Percentiles rank a stretch among this genome's conserved stretches.
Conservation (phyloP, 2,329 filamentous ascomycete genomes). For the Trichoderma sp. region DNA sequence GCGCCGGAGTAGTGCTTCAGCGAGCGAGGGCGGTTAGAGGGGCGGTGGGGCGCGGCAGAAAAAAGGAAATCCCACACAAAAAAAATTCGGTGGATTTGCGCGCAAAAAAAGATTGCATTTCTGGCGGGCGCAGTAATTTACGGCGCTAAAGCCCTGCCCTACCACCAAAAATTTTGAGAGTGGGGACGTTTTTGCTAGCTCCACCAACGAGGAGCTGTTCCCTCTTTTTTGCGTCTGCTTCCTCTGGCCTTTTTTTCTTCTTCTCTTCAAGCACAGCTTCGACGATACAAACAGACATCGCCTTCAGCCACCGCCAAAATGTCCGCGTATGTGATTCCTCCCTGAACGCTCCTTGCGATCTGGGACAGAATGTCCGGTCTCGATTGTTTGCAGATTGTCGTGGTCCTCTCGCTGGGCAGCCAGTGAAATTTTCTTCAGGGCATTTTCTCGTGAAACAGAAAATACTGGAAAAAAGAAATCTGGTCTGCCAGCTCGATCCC, state of each 20-base stretch:
- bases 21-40: constrained; percentile 29
- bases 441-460: constrained; percentile 29
- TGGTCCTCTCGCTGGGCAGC: constrained; percentile 78
- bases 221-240: not conserved
- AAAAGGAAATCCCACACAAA: constrained; percentile 2
- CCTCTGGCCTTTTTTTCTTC: not conserved
- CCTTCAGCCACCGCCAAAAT: constrained; percentile 46
- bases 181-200: not conserved
- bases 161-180: constrained; percentile 28
- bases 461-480: constrained; percentile 35
- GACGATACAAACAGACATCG: constrained; percentile 45
- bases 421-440: constrained; percentile 29
- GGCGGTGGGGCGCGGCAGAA: constrained; percentile 46
- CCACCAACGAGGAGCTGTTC: constrained; percentile 9
- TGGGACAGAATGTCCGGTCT: constrained; percentile 49
- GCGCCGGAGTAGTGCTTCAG: constrained; percentile 33
- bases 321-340: constrained; percentile 57
- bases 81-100: constrained; percentile 27
- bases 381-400: constrained; percentile 69
- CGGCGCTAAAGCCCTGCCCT: constrained; percentile 39
- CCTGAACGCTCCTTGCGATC: constrained; percentile 40
- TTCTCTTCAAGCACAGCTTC: constrained; percentile 26
- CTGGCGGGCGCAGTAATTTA: not conserved
- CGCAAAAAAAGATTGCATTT: constrained; percentile 25
- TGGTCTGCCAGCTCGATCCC: constrained; percentile 73